phyloP scores from a whole-genome alignment of 805 yeast genomes.

The Saccharomycopsis sp. region DNA sequence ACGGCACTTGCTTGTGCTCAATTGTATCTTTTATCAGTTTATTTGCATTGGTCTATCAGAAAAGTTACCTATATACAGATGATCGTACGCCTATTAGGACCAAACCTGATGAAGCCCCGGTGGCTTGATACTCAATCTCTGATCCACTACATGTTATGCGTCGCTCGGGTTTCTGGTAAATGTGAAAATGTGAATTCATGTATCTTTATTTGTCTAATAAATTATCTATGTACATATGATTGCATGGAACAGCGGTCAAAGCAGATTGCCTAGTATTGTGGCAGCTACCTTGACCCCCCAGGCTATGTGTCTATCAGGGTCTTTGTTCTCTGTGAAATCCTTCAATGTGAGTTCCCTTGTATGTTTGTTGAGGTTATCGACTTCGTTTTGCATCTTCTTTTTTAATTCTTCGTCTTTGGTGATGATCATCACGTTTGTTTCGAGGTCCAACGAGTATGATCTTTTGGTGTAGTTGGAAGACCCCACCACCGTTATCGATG shows the following conservation, averaged over 20 bases:
- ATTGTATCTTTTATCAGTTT: neutral
- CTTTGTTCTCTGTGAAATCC: conserved; percentile 47
- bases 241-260: conserved; percentile 31
- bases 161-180: too few relatives aligned
- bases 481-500: conserved; percentile 78
- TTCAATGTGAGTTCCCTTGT: conserved; percentile 46
- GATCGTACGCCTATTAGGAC: neutral
- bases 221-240: too few relatives aligned
- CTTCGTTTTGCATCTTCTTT: conserved; percentile 50
- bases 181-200: too few relatives aligned
- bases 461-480: conserved; percentile 90
- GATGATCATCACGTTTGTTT: conserved; percentile 74
- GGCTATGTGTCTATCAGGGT: conserved; percentile 54
- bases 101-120: neutral
- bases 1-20: neutral
- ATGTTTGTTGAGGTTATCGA: conserved; percentile 49
- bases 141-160: too few relatives aligned
- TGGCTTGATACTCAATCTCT: too few relatives aligned
- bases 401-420: conserved; percentile 62
- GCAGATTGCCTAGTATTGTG: conserved; percentile 50
- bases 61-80: neutral
- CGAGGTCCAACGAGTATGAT: conserved; percentile 82
- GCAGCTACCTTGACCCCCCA: conserved; percentile 62
- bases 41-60: neutral
- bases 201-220: too few relatives aligned